Percentiles rank a stretch among this genome's conserved stretches.
phyloP scores from a whole-genome alignment of 495 filamentous ascomycete species.

The Penicillium ucsense region DNA sequence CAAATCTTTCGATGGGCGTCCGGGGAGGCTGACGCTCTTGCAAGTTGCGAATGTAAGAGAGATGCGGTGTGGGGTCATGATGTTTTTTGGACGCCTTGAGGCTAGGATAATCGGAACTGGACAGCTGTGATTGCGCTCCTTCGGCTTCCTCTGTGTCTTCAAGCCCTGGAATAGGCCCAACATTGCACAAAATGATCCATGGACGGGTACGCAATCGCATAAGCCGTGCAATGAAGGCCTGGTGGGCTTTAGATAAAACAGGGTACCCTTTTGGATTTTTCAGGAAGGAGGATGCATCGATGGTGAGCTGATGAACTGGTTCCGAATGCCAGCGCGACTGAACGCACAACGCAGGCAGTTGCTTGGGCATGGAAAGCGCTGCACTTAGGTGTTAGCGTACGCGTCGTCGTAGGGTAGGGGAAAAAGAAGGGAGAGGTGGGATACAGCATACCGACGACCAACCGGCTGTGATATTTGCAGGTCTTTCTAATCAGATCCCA shows the following conservation, averaged over 20 bases:
- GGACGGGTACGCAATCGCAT: slow-evolving; percentile 74
- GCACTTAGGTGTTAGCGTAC: not conserved
- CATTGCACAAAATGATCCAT: slow-evolving; percentile 71
- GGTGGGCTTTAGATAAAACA: slow-evolving; percentile 71
- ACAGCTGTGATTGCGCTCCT: slow-evolving; percentile 22
- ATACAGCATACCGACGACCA: slow-evolving; percentile 71
- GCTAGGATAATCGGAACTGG: slow-evolving; percentile 51
- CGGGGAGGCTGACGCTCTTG: slow-evolving; percentile 69
- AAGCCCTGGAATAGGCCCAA: slow-evolving; percentile 55
- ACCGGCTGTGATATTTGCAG: slow-evolving; percentile 73
- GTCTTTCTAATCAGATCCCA: slow-evolving; percentile 82
- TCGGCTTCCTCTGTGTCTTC: slow-evolving; percentile 30
- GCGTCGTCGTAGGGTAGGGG: not conserved
- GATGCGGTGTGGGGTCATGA: slow-evolving; percentile 54
- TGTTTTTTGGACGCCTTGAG: slow-evolving; percentile 42
- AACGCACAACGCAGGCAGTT: slow-evolving; percentile 60
- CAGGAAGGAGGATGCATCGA: slow-evolving; percentile 59
- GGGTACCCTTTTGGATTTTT: slow-evolving; percentile 73
- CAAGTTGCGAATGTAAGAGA: slow-evolving; percentile 74
- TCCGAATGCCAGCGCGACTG: slow-evolving; percentile 93
- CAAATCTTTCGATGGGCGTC: slow-evolving; percentile 56
- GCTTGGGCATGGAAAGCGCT: slow-evolving; percentile 75
- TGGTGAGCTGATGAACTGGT: slow-evolving; percentile 69
- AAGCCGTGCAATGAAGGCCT: slow-evolving; percentile 66
- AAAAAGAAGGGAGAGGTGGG: not conserved